Percentiles rank a stretch among this genome's conserved stretches.
Evolutionary conservation across 306 rosid species (phyloP).

Genomic region (Quercus gilva): DNA sequence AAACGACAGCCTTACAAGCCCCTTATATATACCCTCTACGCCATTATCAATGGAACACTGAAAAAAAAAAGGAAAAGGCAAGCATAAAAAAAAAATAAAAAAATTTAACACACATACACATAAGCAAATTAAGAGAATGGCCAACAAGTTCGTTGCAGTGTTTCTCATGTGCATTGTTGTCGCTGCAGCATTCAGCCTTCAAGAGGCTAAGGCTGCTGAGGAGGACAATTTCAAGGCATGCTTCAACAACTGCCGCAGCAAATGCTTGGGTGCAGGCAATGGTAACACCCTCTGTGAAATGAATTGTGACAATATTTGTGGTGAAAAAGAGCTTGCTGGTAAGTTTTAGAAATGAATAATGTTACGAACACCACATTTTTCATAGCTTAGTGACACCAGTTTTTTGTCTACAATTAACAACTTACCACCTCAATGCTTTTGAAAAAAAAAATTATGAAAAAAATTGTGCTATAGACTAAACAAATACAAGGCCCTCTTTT

Average conservation of each 20-base stretch:
- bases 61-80: not conserved
- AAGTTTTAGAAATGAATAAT: not conserved
- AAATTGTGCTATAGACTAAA: no score
- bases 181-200: not conserved
- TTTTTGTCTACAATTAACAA: no score
- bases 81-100: not conserved
- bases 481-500: no score
- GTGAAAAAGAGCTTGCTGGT: not conserved
- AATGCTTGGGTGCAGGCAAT: not conserved
- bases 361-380: not conserved
- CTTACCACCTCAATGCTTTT: no score
- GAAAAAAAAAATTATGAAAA: no score
- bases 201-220: not conserved
- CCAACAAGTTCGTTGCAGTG: slow-evolving; percentile 19
- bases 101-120: not conserved
- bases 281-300: slow-evolving; percentile 1
- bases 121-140: slow-evolving; percentile 2
- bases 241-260: not conserved
- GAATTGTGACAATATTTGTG: slow-evolving; percentile 12
- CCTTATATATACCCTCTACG: not conserved
- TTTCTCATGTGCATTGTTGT: slow-evolving; percentile 20
- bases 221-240: not conserved
- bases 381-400: no score
- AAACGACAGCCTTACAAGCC: not conserved
- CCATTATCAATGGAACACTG: not conserved